Evolutionary conservation across 805 yeast genomes (phyloP).

Genomic region (Torulaspora franciscae): DNA sequence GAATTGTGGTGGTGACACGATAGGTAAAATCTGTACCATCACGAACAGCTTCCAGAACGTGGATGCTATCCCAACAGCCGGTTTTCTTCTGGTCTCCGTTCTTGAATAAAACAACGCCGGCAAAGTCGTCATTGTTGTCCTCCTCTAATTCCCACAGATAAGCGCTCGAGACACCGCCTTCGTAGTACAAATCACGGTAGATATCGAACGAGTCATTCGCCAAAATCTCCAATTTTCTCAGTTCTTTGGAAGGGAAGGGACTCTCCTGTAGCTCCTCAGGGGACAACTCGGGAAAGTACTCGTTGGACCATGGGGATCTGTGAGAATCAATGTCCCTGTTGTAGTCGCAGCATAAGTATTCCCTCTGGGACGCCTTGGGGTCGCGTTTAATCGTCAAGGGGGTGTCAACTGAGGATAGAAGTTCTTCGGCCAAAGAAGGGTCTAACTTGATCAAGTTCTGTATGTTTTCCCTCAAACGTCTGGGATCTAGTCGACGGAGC

Average conservation of each 20-base stretch:
- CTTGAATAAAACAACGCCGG: slow-evolving; percentile 86
- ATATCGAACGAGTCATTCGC: slow-evolving; percentile 91
- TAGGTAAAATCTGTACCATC: slow-evolving; percentile 45
- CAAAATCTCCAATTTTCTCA: slow-evolving; percentile 69
- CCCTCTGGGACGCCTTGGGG: slow-evolving; percentile 43
- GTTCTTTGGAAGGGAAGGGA: slow-evolving; percentile 61
- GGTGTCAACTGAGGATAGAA: slow-evolving; percentile 79
- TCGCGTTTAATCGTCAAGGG: slow-evolving; percentile 48
- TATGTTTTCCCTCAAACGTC: slow-evolving; percentile 45
- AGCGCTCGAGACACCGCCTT: slow-evolving; percentile 86
- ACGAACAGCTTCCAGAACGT: slow-evolving; percentile 72
- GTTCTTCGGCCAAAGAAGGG: slow-evolving; percentile 78
- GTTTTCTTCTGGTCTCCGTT: slow-evolving; percentile 41
- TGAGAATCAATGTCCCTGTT: slow-evolving; percentile 91
- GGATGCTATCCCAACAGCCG: slow-evolving; percentile 89
- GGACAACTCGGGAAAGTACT: slow-evolving; percentile 41
- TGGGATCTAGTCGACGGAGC: slow-evolving; percentile 70
- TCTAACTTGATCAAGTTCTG: slow-evolving; percentile 43
- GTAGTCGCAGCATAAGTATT: slow-evolving; percentile 83
- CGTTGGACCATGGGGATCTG: slow-evolving; percentile 87
- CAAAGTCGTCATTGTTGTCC: slow-evolving; percentile 49
- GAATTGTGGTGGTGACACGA: slow-evolving; percentile 81
- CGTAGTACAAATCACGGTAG: slow-evolving; percentile 89
- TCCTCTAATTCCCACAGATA: slow-evolving; percentile 88
- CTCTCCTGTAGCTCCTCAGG: slow-evolving; percentile 59